Percentiles rank a stretch among this genome's conserved stretches.
Conservation (phyloP, 495 filamentous ascomycete genomes). For the Talaromyces thailandensis region DNA sequence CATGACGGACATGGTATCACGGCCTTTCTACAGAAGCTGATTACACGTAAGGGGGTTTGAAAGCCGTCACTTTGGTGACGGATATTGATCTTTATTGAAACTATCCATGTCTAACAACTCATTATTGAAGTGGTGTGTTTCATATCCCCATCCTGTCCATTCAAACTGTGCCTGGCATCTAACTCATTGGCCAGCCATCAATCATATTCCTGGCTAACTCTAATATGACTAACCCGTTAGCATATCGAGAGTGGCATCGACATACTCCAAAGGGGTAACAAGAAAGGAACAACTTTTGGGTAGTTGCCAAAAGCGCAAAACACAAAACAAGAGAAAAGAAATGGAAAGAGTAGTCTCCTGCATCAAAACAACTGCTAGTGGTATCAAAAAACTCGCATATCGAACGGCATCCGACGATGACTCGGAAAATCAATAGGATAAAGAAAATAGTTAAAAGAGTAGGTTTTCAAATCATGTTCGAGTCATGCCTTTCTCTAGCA, state of each 20-base stretch:
- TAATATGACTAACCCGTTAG: not conserved
- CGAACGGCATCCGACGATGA: not conserved
- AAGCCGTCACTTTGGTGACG: not conserved
- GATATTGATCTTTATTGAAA: not conserved
- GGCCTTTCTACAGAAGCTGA: too few species aligned
- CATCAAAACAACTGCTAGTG: not conserved
- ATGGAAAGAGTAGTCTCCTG: not conserved
- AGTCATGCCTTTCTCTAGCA: not conserved
- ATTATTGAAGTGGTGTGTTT: not conserved
- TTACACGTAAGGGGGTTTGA: too few species aligned
- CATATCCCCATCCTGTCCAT: not conserved
- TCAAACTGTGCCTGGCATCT: not conserved
- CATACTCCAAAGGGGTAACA: not conserved
- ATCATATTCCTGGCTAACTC: not conserved
- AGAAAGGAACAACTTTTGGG: not conserved
- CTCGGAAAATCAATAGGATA: not conserved
- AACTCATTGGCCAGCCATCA: not conserved
- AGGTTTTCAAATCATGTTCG: conserved; percentile 6
- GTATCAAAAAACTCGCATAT: not conserved
- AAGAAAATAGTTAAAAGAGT: not conserved
- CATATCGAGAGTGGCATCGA: not conserved
- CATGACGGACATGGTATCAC: too few species aligned
- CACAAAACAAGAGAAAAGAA: not conserved
- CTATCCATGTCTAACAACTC: not conserved
- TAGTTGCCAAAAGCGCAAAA: not conserved